These are phyloP conservation scores for Entonaema liquescens DNA, from an alignment of 495 filamentous ascomycete genomes.

Conservation along the genomic window DNA sequence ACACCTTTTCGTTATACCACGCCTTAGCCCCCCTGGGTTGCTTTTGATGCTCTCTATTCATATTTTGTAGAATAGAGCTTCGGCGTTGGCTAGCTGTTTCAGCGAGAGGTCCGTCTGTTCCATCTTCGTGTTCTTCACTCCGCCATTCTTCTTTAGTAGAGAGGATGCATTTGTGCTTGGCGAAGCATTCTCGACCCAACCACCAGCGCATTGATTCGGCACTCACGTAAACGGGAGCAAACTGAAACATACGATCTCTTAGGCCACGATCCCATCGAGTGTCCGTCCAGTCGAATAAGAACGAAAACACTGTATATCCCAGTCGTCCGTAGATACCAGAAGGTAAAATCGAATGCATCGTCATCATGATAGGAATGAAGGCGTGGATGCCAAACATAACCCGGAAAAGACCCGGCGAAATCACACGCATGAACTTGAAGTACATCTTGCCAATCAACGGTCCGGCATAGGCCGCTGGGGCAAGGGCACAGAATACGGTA, in stretches of 20 bases:
- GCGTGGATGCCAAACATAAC: constrained; percentile 91
- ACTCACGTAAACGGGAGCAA: constrained; percentile 88
- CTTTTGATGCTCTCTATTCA: constrained; percentile 30
- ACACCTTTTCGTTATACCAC: constrained; percentile 84
- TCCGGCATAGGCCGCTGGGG: constrained; percentile 91
- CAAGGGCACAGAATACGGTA: constrained; percentile 91
- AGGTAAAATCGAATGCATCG: constrained; percentile 72
- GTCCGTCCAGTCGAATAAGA: constrained; percentile 92
- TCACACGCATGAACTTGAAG: constrained; percentile 89
- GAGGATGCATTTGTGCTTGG: constrained; percentile 89
- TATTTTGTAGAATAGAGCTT: background rate
- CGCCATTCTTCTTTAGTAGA: constrained; percentile 73
- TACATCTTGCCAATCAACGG: constrained; percentile 86
- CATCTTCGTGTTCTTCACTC: constrained; percentile 71
- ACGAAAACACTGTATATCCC: constrained; percentile 90
- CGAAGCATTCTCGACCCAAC: constrained; percentile 91
- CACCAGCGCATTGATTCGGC: constrained; percentile 96
- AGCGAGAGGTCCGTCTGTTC: constrained; percentile 42
- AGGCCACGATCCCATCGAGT: constrained; percentile 83
- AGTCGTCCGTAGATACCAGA: constrained; percentile 79
- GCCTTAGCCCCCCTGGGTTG: constrained; percentile 59
- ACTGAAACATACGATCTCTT: constrained; percentile 87
- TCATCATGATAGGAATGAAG: constrained; percentile 96
- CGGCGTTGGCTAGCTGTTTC: constrained; percentile 23
- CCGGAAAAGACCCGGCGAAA: constrained; percentile 79